These are phyloP conservation scores for Nyctanthes arbortristis DNA, from an alignment of 257 asterid species.

Conservation along the genomic window DNA sequence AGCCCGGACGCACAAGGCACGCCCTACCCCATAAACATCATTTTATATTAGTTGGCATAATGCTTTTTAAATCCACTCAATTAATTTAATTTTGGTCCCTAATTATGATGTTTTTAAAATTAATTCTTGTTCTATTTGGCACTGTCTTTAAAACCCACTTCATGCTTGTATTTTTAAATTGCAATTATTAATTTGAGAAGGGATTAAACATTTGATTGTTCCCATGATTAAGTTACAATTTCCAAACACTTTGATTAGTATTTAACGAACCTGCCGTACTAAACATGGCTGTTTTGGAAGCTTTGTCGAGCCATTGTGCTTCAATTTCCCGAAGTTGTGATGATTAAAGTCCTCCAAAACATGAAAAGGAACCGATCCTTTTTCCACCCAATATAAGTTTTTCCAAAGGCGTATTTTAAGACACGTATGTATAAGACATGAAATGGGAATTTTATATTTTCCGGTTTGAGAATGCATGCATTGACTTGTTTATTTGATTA, in stretches of 20 bases:
- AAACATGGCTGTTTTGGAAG: slow-evolving; percentile 29
- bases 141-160: slow-evolving; percentile 3
- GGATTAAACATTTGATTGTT: slow-evolving; percentile 22
- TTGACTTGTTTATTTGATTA: too few relatives aligned
- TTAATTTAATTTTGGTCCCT: slow-evolving; percentile 17
- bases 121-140: slow-evolving; percentile 15
- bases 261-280: slow-evolving; percentile 31
- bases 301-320: slow-evolving; percentile 28
- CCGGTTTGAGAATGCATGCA: too few relatives aligned
- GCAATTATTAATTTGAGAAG: slow-evolving; percentile 25
- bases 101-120: slow-evolving; percentile 36
- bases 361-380: too few relatives aligned
- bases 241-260: slow-evolving; percentile 29
- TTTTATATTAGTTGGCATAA: background rate
- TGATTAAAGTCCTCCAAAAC: background rate
- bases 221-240: slow-evolving; percentile 27
- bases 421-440: too few relatives aligned
- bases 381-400: too few relatives aligned
- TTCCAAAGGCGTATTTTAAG: too few relatives aligned
- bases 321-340: slow-evolving; percentile 16
- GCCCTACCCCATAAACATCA: slow-evolving; percentile 26
- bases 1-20: slow-evolving; percentile 38
- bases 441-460: too few relatives aligned
- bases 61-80: background rate
- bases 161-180: slow-evolving; percentile 12